Conservation (phyloP, 148 eudicot species). For the Drosera capensis region DNA sequence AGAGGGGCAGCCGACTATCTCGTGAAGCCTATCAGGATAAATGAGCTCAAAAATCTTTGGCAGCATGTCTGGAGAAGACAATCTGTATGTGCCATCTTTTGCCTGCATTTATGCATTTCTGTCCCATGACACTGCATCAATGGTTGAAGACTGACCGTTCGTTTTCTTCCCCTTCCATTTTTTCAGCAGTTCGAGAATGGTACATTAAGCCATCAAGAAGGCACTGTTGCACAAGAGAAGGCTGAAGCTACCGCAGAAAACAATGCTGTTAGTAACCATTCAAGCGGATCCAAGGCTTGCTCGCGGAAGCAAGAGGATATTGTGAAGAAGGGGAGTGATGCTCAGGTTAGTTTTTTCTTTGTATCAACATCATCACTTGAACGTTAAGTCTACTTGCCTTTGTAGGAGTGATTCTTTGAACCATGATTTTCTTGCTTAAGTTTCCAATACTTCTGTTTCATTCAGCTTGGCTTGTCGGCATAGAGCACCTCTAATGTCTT, state of each 20-base stretch:
- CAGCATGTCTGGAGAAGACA: constrained; percentile 98
- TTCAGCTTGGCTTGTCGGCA: not conserved
- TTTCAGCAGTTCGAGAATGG: constrained; percentile 21
- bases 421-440: no score
- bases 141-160: not conserved
- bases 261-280: constrained; percentile 51
- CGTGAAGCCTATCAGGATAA: constrained; percentile 81
- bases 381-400: no score
- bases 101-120: not conserved
- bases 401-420: no score
- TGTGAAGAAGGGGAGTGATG: constrained; percentile 83
- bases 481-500: constrained; percentile 6
- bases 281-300: constrained; percentile 60
- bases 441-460: no score
- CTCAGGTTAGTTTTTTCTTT: constrained; percentile 42
- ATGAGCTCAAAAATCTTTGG: constrained; percentile 84
- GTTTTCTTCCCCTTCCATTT: constrained; percentile 2
- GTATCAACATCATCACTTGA: no score
- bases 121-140: not conserved
- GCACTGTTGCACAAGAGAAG: constrained; percentile 37
- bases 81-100: constrained; percentile 39
- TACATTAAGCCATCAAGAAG: constrained; percentile 30
- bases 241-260: constrained; percentile 84
- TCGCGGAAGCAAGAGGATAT: constrained; percentile 33
- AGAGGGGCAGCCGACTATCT: constrained; percentile 92